These are phyloP conservation scores for Cladosporium colombiae DNA, from an alignment of 2,329 filamentous ascomycete species.

Conservation along the genomic window DNA sequence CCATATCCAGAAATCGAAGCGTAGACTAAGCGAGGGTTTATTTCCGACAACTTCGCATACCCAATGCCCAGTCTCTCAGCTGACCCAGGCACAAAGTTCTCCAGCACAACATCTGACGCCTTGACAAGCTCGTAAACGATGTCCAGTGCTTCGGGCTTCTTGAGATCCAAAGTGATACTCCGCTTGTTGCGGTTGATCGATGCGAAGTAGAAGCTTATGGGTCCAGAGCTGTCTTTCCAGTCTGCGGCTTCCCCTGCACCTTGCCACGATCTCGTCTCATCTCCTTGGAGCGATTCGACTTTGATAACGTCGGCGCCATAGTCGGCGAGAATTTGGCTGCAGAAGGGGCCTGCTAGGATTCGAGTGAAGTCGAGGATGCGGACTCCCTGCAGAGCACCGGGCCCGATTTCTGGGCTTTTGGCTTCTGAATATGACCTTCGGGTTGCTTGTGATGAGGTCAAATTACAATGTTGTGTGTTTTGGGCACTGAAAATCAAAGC, in stretches of 20 bases:
- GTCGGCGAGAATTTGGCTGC: conserved; percentile 32
- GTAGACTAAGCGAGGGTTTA: conserved; percentile 46
- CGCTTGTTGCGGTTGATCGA: conserved; percentile 50
- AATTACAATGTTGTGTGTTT: too few relatives aligned
- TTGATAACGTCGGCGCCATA: conserved; percentile 38
- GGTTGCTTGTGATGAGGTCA: background rate
- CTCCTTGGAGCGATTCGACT: conserved; percentile 32
- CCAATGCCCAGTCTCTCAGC: conserved; percentile 45
- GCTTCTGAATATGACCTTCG: background rate
- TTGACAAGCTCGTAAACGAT: conserved; percentile 41
- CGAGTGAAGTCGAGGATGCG: conserved; percentile 31
- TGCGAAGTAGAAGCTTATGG: conserved; percentile 48
- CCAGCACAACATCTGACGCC: conserved; percentile 44
- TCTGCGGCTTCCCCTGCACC: conserved; percentile 33
- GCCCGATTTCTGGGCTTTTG: background rate
- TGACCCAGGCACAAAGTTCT: conserved; percentile 49
- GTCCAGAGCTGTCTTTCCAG: conserved; percentile 30
- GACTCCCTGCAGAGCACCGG: conserved; percentile 27
- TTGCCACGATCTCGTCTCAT: conserved; percentile 38
- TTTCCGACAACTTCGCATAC: conserved; percentile 40
- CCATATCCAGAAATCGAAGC: conserved; percentile 50
- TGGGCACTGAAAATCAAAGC: background rate
- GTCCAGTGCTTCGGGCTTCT: conserved; percentile 39
- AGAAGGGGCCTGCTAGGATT: conserved; percentile 29
- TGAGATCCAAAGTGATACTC: conserved; percentile 43